Base-by-base conservation (phyloP, 2,329 filamentous ascomycete genomes). In the Exophiala aquamarina region DNA sequence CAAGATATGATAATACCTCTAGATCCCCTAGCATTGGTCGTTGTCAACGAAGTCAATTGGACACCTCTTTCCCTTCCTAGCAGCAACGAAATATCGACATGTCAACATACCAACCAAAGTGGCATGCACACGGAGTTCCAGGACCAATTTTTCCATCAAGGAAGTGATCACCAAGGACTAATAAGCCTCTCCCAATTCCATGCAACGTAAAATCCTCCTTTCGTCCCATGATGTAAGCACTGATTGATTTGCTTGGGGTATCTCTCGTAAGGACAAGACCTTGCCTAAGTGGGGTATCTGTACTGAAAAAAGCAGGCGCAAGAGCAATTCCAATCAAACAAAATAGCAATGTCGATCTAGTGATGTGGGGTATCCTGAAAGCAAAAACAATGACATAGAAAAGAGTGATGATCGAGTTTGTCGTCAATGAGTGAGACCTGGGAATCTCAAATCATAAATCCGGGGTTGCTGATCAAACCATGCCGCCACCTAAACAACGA, bases 391-490 rank as follows among this genome's bases (percentile, higher is more conserved):
- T 41, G 49, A 48, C 43, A 50, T 47, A 47, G 49, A 39, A 46
- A 56, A 51, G 53, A 56, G 47, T 46, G 53, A 29, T 53, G 53
- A 51, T 42, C 49, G 53, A 53, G 53, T 56, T 56, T 52, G 50
- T 50, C 50, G 53, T 56, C 47, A 50, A 36, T 50, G 33, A 44
- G 46, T 18, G 32, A 41, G 26, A 42, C 33, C 14, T 44, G 47
- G 42, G 47, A 20, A 40, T 46, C 45, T 47, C 39, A 40, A 43
- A 47, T 31, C 36, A 37, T 26, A 31, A 26, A 26, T 41, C 42
- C 43, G 23, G 48, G 23, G 20, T 34, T 36, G 34, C 29, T 19
- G 44, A 41, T 36, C 47, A 23, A 41, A 39, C 44, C 41, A 47
- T 45, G 42, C 47, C 52, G 47, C 48, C 41, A 54, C 52, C 55